Conservation (phyloP, 495 filamentous ascomycete genomes). For the Penicillium soppii region DNA sequence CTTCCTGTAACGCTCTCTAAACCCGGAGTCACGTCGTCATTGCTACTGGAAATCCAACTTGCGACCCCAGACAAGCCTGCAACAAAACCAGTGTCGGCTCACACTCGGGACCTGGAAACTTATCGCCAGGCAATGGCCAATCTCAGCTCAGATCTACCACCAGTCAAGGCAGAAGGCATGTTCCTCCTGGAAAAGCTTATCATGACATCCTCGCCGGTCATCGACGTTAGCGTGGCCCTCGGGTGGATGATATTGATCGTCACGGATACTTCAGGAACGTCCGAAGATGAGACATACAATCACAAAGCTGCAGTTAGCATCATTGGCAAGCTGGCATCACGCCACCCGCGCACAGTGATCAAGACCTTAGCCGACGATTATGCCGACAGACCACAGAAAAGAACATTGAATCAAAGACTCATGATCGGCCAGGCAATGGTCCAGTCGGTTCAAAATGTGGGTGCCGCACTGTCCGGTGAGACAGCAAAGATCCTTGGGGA, state of each 20-base stretch:
- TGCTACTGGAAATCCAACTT: slow-evolving; percentile 57
- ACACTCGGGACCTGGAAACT: slow-evolving; percentile 64
- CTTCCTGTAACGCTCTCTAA: slow-evolving; percentile 37
- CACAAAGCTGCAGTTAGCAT: slow-evolving; percentile 70
- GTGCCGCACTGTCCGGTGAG: slow-evolving; percentile 59
- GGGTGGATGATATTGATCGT: slow-evolving; percentile 66
- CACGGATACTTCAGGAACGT: slow-evolving; percentile 45
- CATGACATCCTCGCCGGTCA: slow-evolving; percentile 56
- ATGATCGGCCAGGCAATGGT: slow-evolving; percentile 72
- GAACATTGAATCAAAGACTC: slow-evolving; percentile 63
- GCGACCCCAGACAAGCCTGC: slow-evolving; percentile 51
- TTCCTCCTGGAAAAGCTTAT: slow-evolving; percentile 67
- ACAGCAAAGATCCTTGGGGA: slow-evolving; percentile 55
- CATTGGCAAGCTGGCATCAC: slow-evolving; percentile 61
- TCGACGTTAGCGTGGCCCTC: slow-evolving; percentile 69
- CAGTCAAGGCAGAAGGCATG: slow-evolving; percentile 76
- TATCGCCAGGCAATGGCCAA: slow-evolving; percentile 72
- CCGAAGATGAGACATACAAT: slow-evolving; percentile 65
- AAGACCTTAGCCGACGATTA: slow-evolving; percentile 69
- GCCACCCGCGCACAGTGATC: slow-evolving; percentile 64
- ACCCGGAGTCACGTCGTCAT: slow-evolving; percentile 52
- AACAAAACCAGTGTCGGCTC: slow-evolving; percentile 33
- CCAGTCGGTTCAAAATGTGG: slow-evolving; percentile 65
- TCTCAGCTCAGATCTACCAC: slow-evolving; percentile 72
- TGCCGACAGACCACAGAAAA: slow-evolving; percentile 58